Evolutionary conservation across 164 flowering plant species (phyloP), one percentile per base, ranked within the genome.

Genomic region (Piper longum): DNA sequence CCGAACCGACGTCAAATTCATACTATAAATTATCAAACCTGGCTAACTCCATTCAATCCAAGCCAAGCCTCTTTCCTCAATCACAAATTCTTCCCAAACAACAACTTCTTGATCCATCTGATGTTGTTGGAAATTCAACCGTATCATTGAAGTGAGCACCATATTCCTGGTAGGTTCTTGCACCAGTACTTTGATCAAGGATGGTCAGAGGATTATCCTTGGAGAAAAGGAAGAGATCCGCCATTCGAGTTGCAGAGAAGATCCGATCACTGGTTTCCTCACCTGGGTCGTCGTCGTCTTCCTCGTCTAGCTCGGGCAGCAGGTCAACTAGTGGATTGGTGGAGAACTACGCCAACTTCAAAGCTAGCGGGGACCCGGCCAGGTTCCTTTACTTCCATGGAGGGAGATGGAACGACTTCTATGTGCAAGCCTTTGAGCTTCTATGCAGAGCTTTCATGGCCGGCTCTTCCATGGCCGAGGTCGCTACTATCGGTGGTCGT

Each of bases 311-410:
- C 52, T 14, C 9, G 52, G 12, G 14, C 52, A 26, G 36, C 36
- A 26, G 36, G 36, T 26, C 36, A 26, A 26, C 36, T 26, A 26
- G 36, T 26, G 36, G 36, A 26, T 48, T 78, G 72, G 14, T 75
- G 4, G 59, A 44, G 59, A 69, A 69, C 52, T 54, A 17, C 52
- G 36, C 62, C 17, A 69, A 64, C 36, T 69, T 69, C 16, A 54
- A 41, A 13, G 59, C 45, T 4, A 69, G 67, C 18, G 62, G 63
- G 4, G 17, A n/a, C 9, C 67, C 67, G 4, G 59, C 66, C 6
- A 64, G 71, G 54, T 51, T 69, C 65, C 52, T 69, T 62, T 69
- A 58, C 63, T 64, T 58, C 41, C 9, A 19, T 19, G 43, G 42
- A 5, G 54, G 54, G 1, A 17, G 17, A 26, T 69, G 71, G 71